Percentiles rank a stretch among this genome's conserved stretches.
Evolutionary conservation across 208 protist species (phyloP).

Genomic region (Angomonas ambiguus): DNA sequence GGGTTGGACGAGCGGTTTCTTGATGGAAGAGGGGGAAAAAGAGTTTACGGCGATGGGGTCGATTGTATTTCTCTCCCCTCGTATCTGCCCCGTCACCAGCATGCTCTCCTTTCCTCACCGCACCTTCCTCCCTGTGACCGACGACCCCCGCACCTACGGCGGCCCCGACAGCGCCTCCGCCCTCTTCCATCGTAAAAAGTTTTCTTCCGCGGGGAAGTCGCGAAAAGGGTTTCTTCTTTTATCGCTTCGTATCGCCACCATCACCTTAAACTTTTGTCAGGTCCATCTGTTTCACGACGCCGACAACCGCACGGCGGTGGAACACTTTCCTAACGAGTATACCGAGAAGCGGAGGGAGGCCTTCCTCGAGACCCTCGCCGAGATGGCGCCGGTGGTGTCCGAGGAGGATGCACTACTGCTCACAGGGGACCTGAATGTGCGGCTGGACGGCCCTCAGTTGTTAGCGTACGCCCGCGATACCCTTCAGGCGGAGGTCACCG

Average conservation of each 20-base stretch:
- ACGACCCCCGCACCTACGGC: slow-evolving; percentile 76
- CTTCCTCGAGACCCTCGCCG: slow-evolving; percentile 54
- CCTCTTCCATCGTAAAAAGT: slow-evolving; percentile 41
- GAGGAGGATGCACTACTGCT: slow-evolving; percentile 66
- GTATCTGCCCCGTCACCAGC: slow-evolving; percentile 65
- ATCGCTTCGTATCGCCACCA: slow-evolving; percentile 67
- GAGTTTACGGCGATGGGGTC: slow-evolving; percentile 66
- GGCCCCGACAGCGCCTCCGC: slow-evolving; percentile 42
- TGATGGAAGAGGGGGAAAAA: slow-evolving; percentile 52
- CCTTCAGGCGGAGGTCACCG: slow-evolving; percentile 33
- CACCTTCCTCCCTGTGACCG: slow-evolving; percentile 63
- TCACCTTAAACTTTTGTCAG: slow-evolving; percentile 61
- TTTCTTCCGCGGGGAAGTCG: slow-evolving; percentile 44
- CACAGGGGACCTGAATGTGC: slow-evolving; percentile 75
- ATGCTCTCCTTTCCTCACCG: slow-evolving; percentile 73
- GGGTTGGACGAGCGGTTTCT: slow-evolving; percentile 66
- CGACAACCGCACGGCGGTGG: slow-evolving; percentile 45
- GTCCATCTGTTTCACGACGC: slow-evolving; percentile 73
- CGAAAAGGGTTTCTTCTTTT: slow-evolving; percentile 75
- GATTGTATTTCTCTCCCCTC: slow-evolving; percentile 69
- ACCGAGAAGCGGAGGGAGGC: slow-evolving; percentile 34
- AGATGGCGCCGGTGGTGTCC: slow-evolving; percentile 40
- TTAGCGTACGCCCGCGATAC: slow-evolving; percentile 27
- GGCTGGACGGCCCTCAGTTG: slow-evolving; percentile 40
- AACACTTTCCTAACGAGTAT: slow-evolving; percentile 48